These are phyloP conservation scores for Globisporangium acanthophoron DNA, from an alignment of 352 stramenopile genomes.

Conservation along the genomic window DNA sequence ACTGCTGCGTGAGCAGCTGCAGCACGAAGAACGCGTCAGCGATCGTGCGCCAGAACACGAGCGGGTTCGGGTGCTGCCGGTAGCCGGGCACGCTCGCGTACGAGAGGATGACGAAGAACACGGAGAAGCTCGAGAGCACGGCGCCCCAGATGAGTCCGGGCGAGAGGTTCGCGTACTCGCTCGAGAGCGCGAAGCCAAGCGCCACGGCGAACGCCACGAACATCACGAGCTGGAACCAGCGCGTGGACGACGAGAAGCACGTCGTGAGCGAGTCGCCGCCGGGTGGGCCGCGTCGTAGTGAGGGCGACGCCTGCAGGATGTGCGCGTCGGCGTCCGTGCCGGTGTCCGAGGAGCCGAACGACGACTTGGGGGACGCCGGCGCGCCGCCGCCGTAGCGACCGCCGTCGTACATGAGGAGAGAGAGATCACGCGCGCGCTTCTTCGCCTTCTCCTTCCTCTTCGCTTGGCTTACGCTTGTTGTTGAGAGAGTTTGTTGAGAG, in stretches of 20 bases:
- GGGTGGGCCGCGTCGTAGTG: constrained; percentile 10
- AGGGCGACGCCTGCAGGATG: constrained; percentile 25
- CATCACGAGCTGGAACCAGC: constrained; percentile 84
- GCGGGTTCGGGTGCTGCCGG: constrained; percentile 81
- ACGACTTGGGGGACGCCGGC: constrained; percentile 26
- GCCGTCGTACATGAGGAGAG: neutral
- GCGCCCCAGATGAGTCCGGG: constrained; percentile 82
- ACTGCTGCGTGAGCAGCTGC: constrained; percentile 76
- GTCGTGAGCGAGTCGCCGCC: constrained; percentile 29
- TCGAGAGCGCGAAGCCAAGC: constrained; percentile 51
- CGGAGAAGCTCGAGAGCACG: constrained; percentile 76
- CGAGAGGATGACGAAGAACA: constrained; percentile 83
- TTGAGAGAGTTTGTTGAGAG: too few species aligned
- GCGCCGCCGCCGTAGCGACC: neutral
- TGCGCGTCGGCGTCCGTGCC: constrained; percentile 42
- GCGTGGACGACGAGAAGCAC: constrained; percentile 71
- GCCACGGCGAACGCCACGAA: constrained; percentile 67
- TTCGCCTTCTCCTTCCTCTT: neutral
- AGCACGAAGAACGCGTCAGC: constrained; percentile 80
- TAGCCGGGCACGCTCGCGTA: constrained; percentile 78
- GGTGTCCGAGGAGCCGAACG: constrained; percentile 29
- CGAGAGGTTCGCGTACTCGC: constrained; percentile 71
- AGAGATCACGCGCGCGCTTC: neutral
- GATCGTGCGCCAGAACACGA: constrained; percentile 88
- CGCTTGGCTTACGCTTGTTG: too few species aligned